Evolutionary conservation across 495 filamentous ascomycete genomes (phyloP).

Genomic region (Cryomyces minteri): DNA sequence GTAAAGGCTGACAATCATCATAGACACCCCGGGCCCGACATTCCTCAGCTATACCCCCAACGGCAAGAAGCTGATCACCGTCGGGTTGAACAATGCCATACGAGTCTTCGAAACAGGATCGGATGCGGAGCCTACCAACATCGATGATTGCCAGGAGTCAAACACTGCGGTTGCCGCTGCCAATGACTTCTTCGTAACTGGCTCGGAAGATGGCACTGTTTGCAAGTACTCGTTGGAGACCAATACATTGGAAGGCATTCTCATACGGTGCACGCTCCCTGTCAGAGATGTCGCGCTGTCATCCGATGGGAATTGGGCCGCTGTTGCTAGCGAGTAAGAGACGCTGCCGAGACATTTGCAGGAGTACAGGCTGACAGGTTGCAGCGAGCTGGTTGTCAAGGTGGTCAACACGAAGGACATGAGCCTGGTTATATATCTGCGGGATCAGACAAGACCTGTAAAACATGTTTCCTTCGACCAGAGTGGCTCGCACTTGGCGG

Average conservation of each 20-base stretch:
- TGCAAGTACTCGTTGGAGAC: slow-evolving; percentile 62
- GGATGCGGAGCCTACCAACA: slow-evolving; percentile 75
- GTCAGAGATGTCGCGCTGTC: slow-evolving; percentile 74
- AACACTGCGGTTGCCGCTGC: slow-evolving; percentile 59
- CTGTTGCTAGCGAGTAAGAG: slow-evolving; percentile 79
- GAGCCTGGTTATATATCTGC: slow-evolving; percentile 50
- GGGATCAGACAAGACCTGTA: slow-evolving; percentile 62
- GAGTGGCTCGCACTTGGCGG: slow-evolving; percentile 52
- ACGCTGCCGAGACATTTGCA: not conserved
- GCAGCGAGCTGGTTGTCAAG: slow-evolving; percentile 68
- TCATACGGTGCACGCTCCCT: slow-evolving; percentile 66
- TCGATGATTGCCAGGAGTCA: slow-evolving; percentile 73
- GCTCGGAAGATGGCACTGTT: slow-evolving; percentile 86
- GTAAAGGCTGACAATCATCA: not conserved
- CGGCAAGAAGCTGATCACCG: slow-evolving; percentile 57
- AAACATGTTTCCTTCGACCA: slow-evolving; percentile 86
- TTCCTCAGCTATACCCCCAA: slow-evolving; percentile 50
- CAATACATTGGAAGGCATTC: slow-evolving; percentile 59
- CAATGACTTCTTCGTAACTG: slow-evolving; percentile 71
- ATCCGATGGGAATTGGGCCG: slow-evolving; percentile 69
- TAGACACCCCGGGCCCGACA: slow-evolving; percentile 52
- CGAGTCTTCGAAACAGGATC: slow-evolving; percentile 79
- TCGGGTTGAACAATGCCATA: slow-evolving; percentile 76
- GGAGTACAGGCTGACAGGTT: slow-evolving; percentile 1
- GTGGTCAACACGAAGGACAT: slow-evolving; percentile 69